Evolutionary conservation across 805 yeast genomes (phyloP).

Genomic region (Ascoidea rubescens): DNA sequence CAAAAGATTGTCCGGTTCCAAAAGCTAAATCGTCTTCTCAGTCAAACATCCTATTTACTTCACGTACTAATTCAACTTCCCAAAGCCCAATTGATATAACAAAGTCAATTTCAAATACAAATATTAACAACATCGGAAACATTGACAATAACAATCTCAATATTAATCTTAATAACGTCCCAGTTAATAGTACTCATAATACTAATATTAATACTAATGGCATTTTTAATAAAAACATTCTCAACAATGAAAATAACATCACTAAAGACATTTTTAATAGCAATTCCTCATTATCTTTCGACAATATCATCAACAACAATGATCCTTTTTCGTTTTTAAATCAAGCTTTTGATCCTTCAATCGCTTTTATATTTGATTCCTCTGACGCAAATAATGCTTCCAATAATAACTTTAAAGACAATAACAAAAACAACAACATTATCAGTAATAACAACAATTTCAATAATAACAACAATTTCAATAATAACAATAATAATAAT

Average conservation of each 20-base stretch:
- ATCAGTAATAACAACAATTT: conserved; percentile 5
- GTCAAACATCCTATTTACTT: too few species aligned
- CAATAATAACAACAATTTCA: not conserved
- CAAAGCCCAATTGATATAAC: not conserved
- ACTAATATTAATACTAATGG: not conserved
- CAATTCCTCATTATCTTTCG: not conserved
- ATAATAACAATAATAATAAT: not conserved
- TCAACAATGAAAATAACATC: not conserved
- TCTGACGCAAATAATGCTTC: conserved; percentile 1
- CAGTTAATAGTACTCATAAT: conserved; percentile 2
- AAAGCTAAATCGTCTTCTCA: conserved; percentile 11
- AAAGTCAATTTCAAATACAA: not conserved
- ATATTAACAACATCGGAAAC: not conserved
- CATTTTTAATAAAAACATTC: conserved; percentile 4
- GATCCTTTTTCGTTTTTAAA: conserved; percentile 35
- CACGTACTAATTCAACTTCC: not conserved
- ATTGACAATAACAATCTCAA: conserved; percentile 1
- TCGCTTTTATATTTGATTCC: conserved; percentile 28
- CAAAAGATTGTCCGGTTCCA: conserved; percentile 55
- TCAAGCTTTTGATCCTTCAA: conserved; percentile 34
- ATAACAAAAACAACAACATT: conserved; percentile 9
- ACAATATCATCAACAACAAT: conserved; percentile 4
- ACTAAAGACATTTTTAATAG: not conserved
- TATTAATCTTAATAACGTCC: not conserved
- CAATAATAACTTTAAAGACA: not conserved